Conservation (phyloP, 371 early-diverging fungal genomes). For the Mucor irregularis region DNA sequence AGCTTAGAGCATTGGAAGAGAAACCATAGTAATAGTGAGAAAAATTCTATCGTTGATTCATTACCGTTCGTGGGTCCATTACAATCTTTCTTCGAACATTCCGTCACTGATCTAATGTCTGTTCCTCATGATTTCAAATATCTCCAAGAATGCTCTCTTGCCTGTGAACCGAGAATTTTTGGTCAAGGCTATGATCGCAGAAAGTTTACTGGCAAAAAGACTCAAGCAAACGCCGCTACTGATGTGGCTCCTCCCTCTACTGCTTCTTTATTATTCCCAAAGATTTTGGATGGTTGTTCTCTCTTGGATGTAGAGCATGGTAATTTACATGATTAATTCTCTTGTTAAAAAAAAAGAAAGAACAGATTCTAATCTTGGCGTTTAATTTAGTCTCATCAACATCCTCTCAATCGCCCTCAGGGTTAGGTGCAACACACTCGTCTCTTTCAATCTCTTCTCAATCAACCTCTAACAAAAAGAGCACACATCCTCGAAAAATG, state of each 20-base stretch:
- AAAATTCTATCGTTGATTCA: not conserved
- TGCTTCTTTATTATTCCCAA: slow-evolving; percentile 47
- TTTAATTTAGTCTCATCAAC: not conserved
- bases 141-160: slow-evolving; percentile 55
- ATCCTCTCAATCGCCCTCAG: not conserved
- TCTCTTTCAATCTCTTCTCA: not conserved
- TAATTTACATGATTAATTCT: not conserved
- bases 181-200: slow-evolving; percentile 46
- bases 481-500: slow-evolving; percentile 3
- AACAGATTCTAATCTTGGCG: not conserved
- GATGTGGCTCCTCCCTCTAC: slow-evolving; percentile 33
- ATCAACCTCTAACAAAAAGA: not conserved
- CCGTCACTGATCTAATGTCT: slow-evolving; percentile 37
- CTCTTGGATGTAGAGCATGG: slow-evolving; percentile 30
- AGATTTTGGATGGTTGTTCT: slow-evolving; percentile 37
- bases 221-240: not conserved
- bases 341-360: not conserved
- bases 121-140: slow-evolving; percentile 48
- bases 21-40: not conserved
- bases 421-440: not conserved
- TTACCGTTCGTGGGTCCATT: slow-evolving; percentile 26
- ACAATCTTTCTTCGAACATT: slow-evolving; percentile 45
- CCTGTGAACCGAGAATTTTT: slow-evolving; percentile 60
- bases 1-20: slow-evolving; percentile 28
- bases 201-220: not conserved